Percentiles rank a stretch among this genome's conserved stretches.
These are phyloP conservation scores for Phialocephala subalpina DNA, from an alignment of 2,329 filamentous ascomycete species.

Conservation along the genomic window DNA sequence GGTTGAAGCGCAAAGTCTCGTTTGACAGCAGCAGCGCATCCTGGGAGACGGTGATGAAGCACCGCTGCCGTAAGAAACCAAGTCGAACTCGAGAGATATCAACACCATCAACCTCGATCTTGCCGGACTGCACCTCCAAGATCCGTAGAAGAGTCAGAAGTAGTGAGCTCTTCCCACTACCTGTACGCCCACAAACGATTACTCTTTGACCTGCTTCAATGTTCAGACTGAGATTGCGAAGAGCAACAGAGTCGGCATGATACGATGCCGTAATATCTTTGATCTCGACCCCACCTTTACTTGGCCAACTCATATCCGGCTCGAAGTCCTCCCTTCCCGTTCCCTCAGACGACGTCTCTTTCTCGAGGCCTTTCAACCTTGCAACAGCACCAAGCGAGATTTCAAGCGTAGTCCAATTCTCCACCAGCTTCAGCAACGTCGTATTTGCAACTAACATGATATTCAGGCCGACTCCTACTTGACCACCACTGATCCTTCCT, in stretches of 20 bases:
- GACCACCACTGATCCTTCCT: slow-evolving; percentile 28
- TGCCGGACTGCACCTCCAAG: slow-evolving; percentile 51
- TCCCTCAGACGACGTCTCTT: slow-evolving; percentile 50
- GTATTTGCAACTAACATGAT: slow-evolving; percentile 35
- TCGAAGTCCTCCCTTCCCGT: slow-evolving; percentile 11
- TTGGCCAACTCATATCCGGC: slow-evolving; percentile 44
- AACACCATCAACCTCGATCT: slow-evolving; percentile 52
- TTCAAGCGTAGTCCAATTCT: slow-evolving; percentile 64
- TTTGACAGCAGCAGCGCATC: slow-evolving; percentile 49
- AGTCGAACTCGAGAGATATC: slow-evolving; percentile 49
- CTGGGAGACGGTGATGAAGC: slow-evolving; percentile 51
- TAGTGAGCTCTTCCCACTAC: slow-evolving; percentile 51
- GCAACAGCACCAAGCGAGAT: slow-evolving; percentile 65
- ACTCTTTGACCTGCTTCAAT: slow-evolving; percentile 58
- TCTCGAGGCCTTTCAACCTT: slow-evolving; percentile 59
- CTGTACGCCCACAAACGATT: slow-evolving; percentile 61
- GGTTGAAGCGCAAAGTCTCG: slow-evolving; percentile 44
- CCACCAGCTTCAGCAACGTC: slow-evolving; percentile 39
- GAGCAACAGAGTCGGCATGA: slow-evolving; percentile 17
- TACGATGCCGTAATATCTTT: slow-evolving; percentile 43
- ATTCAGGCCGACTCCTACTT: slow-evolving; percentile 39
- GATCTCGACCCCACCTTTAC: slow-evolving; percentile 44
- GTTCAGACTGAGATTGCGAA: slow-evolving; percentile 49
- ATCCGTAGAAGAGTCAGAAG: slow-evolving; percentile 58
- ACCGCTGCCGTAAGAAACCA: slow-evolving; percentile 45